Evolutionary conservation across 805 yeast genomes (phyloP).

Genomic region (Debaryomyces castellii): DNA sequence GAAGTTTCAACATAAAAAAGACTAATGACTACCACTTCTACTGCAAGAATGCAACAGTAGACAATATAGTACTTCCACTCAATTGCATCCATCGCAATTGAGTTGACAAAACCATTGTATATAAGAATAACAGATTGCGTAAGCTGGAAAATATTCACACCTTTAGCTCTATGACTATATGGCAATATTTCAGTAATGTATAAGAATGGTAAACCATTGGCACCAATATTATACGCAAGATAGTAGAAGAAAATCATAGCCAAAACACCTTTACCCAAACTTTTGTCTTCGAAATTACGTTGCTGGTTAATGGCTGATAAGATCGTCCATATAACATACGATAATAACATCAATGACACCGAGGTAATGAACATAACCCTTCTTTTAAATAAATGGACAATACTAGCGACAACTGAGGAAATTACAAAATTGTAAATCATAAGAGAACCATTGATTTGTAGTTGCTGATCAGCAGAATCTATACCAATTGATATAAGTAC

Average conservation of each 20-base stretch:
- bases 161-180: slow-evolving; percentile 32
- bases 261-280: slow-evolving; percentile 45
- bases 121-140: slow-evolving; percentile 12
- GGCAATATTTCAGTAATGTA: slow-evolving; percentile 34
- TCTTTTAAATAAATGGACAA: slow-evolving; percentile 23
- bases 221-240: slow-evolving; percentile 23
- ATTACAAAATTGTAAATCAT: slow-evolving; percentile 45
- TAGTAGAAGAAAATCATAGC: slow-evolving; percentile 49
- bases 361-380: slow-evolving; percentile 28
- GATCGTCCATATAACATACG: slow-evolving; percentile 17
- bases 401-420: slow-evolving; percentile 19
- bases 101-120: slow-evolving; percentile 17
- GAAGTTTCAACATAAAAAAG: slow-evolving; percentile 30
- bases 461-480: slow-evolving; percentile 43
- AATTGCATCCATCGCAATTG: slow-evolving; percentile 31
- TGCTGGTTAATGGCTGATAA: slow-evolving; percentile 48
- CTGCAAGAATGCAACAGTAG: slow-evolving; percentile 25
- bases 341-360: slow-evolving; percentile 15
- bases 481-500: slow-evolving; percentile 56
- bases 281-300: slow-evolving; percentile 38
- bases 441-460: slow-evolving; percentile 51
- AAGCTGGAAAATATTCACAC: slow-evolving; percentile 23
- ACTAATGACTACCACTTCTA: slow-evolving; percentile 21
- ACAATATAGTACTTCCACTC: slow-evolving; percentile 36
- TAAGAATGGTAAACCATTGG: slow-evolving; percentile 29